These are phyloP conservation scores for Echites panduratus DNA, from an alignment of 257 asterid species.

Conservation along the genomic window DNA sequence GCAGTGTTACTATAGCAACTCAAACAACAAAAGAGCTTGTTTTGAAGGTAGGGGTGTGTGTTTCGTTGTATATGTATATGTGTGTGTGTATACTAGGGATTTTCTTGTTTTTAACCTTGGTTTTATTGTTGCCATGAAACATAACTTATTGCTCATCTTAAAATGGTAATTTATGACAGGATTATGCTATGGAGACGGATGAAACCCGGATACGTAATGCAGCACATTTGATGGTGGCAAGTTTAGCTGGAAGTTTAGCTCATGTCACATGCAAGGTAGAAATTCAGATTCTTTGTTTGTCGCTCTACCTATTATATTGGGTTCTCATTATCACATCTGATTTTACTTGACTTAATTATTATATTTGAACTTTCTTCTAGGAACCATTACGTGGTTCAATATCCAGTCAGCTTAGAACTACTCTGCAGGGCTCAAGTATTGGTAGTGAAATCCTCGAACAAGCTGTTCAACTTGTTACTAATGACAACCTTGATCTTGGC, in stretches of 20 bases:
- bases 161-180: slow-evolving; percentile 38
- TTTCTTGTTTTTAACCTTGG: background rate
- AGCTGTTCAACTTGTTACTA: slow-evolving; percentile 78
- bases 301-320: background rate
- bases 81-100: background rate
- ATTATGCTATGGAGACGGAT: slow-evolving; percentile 94
- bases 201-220: slow-evolving; percentile 87
- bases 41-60: slow-evolving; percentile 51
- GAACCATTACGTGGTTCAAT: slow-evolving; percentile 90
- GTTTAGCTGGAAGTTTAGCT: slow-evolving; percentile 96
- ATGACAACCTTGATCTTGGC: slow-evolving; percentile 98
- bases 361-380: slow-evolving; percentile 25
- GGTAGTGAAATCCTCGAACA: slow-evolving; percentile 68
- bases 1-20: slow-evolving; percentile 96
- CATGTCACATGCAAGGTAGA: slow-evolving; percentile 99
- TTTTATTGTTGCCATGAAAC: background rate
- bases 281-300: slow-evolving; percentile 2
- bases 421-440: slow-evolving; percentile 58
- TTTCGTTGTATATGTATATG: background rate
- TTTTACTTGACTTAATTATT: background rate
- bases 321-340: slow-evolving; percentile 1
- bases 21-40: slow-evolving; percentile 97
- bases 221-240: slow-evolving; percentile 98
- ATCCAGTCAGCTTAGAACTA: slow-evolving; percentile 73
- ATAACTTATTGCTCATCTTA: slow-evolving; percentile 3